Evolutionary conservation across 2,329 filamentous ascomycete genomes (phyloP), one percentile per base, ranked within the genome.

Genomic region (Talaromyces sp.): DNA sequence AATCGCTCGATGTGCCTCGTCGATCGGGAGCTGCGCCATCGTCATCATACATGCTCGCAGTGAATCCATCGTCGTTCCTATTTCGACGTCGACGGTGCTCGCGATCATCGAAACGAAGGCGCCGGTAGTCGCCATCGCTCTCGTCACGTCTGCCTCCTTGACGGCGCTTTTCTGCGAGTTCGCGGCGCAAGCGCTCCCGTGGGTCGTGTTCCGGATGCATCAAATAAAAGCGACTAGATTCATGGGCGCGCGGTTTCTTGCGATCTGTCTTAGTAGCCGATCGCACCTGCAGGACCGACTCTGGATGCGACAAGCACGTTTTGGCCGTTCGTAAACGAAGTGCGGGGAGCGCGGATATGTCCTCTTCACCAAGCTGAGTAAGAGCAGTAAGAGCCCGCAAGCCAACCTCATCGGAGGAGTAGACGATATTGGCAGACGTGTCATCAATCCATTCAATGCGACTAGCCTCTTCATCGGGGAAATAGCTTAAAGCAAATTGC

Each of bases 391-490:
- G 79, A 22, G 87, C 87, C 61, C 82, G 75, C 5, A 81, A 72
- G 1, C 87, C 87, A 13, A 83, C 78, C 52, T 84, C 81, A 13
- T 81, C 73, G 41, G 80, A 83, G 64, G 82, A 81, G 79, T 95
- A 98, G 61, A 96, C 78, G 62, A 97, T 82, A 74, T 98, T 98
- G 68, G 92, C 92, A 0, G 92, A 94, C 7, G 87, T 89, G 77
- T 99, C 95, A 75, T 98, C 92, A 69, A 99, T 92, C 95, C 95
- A 99, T 79, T 98, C 93, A 68, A 97, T 83, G 67, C 86, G 84
- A 64, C 85, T 81, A 64, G 88, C 82, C 61, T 80, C 73, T 63
- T 84, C 82, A 15, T 78, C 75, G 41, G 83, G 80, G 72, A 86
- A 92, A 75, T 95, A 86, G 68, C 91, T 84, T 57, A 82, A 79